phyloP scores from a whole-genome alignment of 163 green algal species.

The Prototheca wickerhamii region DNA sequence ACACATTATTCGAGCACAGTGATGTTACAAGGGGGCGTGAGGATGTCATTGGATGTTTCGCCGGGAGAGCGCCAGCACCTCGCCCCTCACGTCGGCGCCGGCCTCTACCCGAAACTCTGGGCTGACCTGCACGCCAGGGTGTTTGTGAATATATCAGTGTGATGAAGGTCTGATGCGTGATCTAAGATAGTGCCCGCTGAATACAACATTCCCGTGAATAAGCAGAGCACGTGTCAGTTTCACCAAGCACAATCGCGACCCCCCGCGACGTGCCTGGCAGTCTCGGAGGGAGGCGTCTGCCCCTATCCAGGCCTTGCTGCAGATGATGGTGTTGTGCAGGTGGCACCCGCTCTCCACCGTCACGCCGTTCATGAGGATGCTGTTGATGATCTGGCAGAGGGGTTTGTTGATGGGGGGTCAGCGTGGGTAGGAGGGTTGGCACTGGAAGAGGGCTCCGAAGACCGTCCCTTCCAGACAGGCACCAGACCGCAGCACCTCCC shows the following conservation, averaged over 20 bases:
- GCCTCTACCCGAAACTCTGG: slow-evolving; percentile 12
- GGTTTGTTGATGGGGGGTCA: slow-evolving; percentile 33
- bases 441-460: too few species aligned
- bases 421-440: not conserved
- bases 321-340: slow-evolving; percentile 77
- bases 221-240: too few species aligned
- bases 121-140: slow-evolving; percentile 4
- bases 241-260: not conserved
- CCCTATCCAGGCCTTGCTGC: slow-evolving; percentile 41
- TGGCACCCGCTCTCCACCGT: slow-evolving; percentile 59
- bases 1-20: not conserved
- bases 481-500: not conserved
- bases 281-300: slow-evolving; percentile 28
- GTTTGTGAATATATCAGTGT: not conserved
- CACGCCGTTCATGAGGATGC: slow-evolving; percentile 71
- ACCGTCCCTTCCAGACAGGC: too few species aligned
- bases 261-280: not conserved
- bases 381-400: slow-evolving; percentile 82
- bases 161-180: not conserved
- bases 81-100: slow-evolving; percentile 16
- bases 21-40: not conserved
- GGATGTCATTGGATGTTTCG: not conserved
- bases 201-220: not conserved
- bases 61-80: slow-evolving; percentile 14
- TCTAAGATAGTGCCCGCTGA: not conserved